Evolutionary conservation across 192 early-diverging fungal species (phyloP), one percentile per base, ranked within the genome.

Genomic region (Spinellus fusiger): DNA sequence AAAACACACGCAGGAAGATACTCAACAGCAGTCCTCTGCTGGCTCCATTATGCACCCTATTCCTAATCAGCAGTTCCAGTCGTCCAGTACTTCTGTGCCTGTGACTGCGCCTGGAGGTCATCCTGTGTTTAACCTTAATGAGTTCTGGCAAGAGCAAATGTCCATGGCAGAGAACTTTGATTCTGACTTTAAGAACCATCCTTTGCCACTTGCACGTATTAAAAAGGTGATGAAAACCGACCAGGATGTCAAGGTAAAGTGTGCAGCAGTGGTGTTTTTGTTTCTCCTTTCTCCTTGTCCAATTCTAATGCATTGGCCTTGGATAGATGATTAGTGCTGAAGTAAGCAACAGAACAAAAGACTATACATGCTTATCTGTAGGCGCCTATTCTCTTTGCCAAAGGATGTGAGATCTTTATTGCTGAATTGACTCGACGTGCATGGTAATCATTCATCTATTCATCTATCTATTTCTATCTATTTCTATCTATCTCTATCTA

Each of bases 151-250:
- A 61, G 78, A 80, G 8, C 87, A 90, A 59, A 78, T 85, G 67
- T 61, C 65, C 9, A 74, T 78, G 46, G 80, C 86, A 22, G 79
- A 89, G 51, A 74, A 86, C 53, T 84, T 84, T 16, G 69, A 75
- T 51, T 83, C 87, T 20, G 95, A 98, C 73, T 98, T 93, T 75
- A 94, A 94, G 70, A 77, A 84, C 38, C 94, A 98, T 62, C 80
- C 85, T 54, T 64, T 98, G 54, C 96, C 96, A 22, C 71, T 98
- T 38, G 96, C 96, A 25, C 74, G 96, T 26, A 96, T 96, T 66
- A 98, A 98, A 67, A 95, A 96, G 68, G 93, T 98, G 33, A 98
- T 98, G 96, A 98, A 98, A 79, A 86, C 88, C 12, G 96, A 98
- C 64, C 89, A 93, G 34, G 93, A 98, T 69, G 93, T 93, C 23